A percentile compares a stretch with the other conserved stretches of the same genome.
These are phyloP conservation scores for Exophiala sp. DNA, from an alignment of 2,329 filamentous ascomycete genomes.

Conservation along the genomic window DNA sequence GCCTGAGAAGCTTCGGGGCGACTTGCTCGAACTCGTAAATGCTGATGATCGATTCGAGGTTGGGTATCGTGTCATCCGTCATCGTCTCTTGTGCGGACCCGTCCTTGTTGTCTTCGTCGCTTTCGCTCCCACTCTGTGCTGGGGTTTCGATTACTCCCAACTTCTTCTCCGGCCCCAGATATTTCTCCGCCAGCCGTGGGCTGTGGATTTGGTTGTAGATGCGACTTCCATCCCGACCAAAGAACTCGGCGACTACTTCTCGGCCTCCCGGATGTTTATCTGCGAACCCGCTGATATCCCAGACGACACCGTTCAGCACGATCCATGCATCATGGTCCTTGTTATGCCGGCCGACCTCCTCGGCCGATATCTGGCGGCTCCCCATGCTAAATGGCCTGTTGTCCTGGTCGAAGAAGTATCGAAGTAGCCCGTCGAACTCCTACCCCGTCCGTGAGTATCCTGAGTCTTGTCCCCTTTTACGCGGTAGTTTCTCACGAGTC, in stretches of 20 bases:
- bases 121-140: constrained; percentile 19
- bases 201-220: constrained; percentile 42
- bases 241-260: constrained; percentile 42
- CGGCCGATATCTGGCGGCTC: constrained; percentile 9
- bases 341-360: constrained; percentile 38
- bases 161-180: constrained; percentile 17
- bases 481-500: no score
- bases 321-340: constrained; percentile 54
- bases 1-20: constrained; percentile 13
- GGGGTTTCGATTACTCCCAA: constrained; percentile 15
- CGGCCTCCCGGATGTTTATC: constrained; percentile 55
- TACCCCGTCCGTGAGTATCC: no score
- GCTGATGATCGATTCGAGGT: constrained; percentile 22
- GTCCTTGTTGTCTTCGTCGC: constrained; percentile 7
- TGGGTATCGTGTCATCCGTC: constrained; percentile 1
- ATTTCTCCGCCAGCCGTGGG: constrained; percentile 24
- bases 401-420: no score
- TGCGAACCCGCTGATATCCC: constrained; percentile 60
- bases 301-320: constrained; percentile 61
- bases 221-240: constrained; percentile 42
- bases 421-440: no score
- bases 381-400: neutral
- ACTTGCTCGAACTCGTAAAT: constrained; percentile 25
- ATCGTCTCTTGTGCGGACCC: constrained; percentile 23
- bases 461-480: no score